Evolutionary conservation across 805 yeast genomes (phyloP), one percentile per base, ranked within the genome.

Genomic region (Yarrowia sp.): DNA sequence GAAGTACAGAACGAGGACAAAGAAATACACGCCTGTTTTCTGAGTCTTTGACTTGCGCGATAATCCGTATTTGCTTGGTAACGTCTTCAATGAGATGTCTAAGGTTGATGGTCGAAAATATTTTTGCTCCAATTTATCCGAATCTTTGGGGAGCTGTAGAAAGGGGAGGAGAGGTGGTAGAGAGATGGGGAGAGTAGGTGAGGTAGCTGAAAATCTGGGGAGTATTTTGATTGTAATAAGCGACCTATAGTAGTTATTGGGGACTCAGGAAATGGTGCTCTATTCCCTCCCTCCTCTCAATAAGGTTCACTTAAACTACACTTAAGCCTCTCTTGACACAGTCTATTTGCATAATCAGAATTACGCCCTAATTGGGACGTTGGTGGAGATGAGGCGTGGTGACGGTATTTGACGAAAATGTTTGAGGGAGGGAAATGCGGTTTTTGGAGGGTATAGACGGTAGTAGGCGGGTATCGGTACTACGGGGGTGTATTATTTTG

Each of bases 341-440:
- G 16, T 38, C 41, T 38, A 40, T 53, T 53, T 53, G 59, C 59
- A 53, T 53, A 53, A 53, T 53, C 59, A 53, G 15, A 19, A 19
- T 53, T 22, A 53, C 59, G 59, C 32, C 59, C 59, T 38, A 40
- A 19, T 53, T 53, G 59, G 59, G 59, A 53, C 22, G 43, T 32
- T 14, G 15, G 46, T 22, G 53, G 36, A 48, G 38, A 14, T 36
- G 16, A 10, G 38, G 55, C 8, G 32, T 26, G 32, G 19, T 19
- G 32, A 26, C 32, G 32, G 4, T 5, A 5, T 38, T 38, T 38
- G 40, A 5, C 10, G 40, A 26, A 26, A 26, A 26, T 26, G 7
- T 3, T 5, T 26, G 32, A 26, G 7, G 32, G 32, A 5, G 32
- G 32, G 4, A 5, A 5, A 26, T 3, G 32, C 32, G 32, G 32